Percentiles rank a stretch among this genome's conserved stretches.
Conservation (phyloP, 305 asterid genomes). For the Fraxinus dipetala region DNA sequence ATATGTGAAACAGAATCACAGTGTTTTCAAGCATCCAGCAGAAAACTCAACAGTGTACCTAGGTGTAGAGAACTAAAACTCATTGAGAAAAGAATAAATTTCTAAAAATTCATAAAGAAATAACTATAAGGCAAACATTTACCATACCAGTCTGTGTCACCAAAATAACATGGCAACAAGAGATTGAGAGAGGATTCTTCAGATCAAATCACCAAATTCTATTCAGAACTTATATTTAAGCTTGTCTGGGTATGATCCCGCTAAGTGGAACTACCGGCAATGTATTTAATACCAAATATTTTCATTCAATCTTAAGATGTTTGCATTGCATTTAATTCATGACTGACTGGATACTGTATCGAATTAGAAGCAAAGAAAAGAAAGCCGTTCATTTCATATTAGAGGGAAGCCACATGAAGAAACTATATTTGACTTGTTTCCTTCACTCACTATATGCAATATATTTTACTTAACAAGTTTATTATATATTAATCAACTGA, state of each 20-base stretch:
- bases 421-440: neutral
- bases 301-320: constrained; percentile 5
- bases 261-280: neutral
- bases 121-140: neutral
- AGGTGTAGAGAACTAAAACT: neutral
- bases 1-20: neutral
- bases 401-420: constrained; percentile 4
- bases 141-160: neutral
- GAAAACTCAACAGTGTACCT: neutral
- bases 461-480: neutral
- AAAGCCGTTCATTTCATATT: neutral
- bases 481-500: neutral
- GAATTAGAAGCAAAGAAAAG: neutral
- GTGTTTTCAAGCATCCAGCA: neutral
- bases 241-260: neutral
- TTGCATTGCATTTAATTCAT: neutral
- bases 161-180: neutral
- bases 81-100: neutral
- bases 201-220: neutral
- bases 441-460: neutral
- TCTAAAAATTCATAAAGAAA: neutral
- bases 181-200: neutral
- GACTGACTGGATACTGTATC: neutral
- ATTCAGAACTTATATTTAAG: neutral
- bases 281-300: neutral